phyloP scores from a whole-genome alignment of 768 basidiomycete genomes.

The Guyanaporus albipodus region DNA sequence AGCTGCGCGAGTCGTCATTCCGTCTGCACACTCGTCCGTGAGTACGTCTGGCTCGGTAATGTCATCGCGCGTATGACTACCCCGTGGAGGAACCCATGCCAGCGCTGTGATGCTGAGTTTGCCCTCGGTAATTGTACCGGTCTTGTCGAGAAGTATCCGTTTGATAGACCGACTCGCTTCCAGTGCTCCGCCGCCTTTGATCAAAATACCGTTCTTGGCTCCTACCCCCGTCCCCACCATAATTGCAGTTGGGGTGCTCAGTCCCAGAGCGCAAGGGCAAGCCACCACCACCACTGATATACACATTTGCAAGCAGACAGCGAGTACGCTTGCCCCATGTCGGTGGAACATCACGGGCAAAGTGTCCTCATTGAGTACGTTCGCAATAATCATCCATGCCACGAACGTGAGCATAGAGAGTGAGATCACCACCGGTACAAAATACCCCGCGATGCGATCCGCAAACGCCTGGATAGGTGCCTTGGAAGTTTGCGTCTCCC shows the following conservation, averaged over 20 bases:
- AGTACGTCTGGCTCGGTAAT: constrained; percentile 12
- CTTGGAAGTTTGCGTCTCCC: constrained; percentile 96
- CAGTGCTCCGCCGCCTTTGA: constrained; percentile 94
- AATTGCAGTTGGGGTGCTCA: constrained; percentile 96
- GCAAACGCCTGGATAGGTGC: constrained; percentile 98
- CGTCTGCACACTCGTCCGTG: constrained; percentile 48
- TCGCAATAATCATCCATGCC: constrained; percentile 75
- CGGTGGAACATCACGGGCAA: constrained; percentile 84
- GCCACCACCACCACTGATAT: constrained; percentile 98
- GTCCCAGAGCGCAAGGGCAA: constrained; percentile 94
- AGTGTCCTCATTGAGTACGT: constrained; percentile 46
- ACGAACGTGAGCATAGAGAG: constrained; percentile 80
- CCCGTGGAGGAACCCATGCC: constrained; percentile 60
- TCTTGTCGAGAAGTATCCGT: constrained; percentile 91
- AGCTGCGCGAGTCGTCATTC: constrained; percentile 51
- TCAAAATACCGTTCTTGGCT: constrained; percentile 93
- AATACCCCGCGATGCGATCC: constrained; percentile 90
- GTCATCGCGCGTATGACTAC: constrained; percentile 18
- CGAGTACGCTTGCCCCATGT: constrained; percentile 80
- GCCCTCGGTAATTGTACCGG: constrained; percentile 95
- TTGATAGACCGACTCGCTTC: constrained; percentile 85
- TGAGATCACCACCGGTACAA: constrained; percentile 87
- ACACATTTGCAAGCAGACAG: constrained; percentile 93
- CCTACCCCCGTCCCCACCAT: constrained; percentile 99
- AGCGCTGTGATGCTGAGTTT: constrained; percentile 78